Base-by-base conservation (phyloP, 257 asterid species). In the Eustoma russellianum region DNA sequence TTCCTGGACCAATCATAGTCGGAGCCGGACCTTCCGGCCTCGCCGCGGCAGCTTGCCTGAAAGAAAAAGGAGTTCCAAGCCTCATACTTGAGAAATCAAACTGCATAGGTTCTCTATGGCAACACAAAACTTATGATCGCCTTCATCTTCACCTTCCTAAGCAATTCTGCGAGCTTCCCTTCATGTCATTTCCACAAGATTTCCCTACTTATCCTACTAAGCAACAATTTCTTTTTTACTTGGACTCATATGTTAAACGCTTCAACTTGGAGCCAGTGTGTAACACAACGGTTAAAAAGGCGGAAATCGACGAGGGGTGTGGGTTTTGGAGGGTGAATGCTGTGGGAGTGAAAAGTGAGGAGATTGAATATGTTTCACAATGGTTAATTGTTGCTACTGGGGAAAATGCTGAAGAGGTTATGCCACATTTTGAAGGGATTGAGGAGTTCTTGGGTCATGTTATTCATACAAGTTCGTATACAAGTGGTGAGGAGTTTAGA, bases 1-100 rank as follows among this genome's bases (percentile, higher is more conserved):
- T 50, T 2, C 48, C 55, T 9, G 74, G 74, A 1, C 65, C 74
- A 11, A 33, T 68, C 6, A 62, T 68, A 10, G 74, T 74, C 3
- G 80, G 80, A 0, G 77, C 77, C 0, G 80, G 80, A 7, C 80
- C 80, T 7, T 74, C 80, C 5, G 80, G 80, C 15, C 65, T 74
- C 0, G 77, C 77, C 4, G 48, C 67, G 3, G 80, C 77, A 0
- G 80, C 80, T 3, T 71, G 80, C 16, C 65, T 74, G 1, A 70
- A 63, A 61, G 66, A 67, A 9, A 61, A 30, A 28, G 69, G 66
- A 6, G 46, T 74, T 16, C 66, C 74, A 5, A 63, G 72, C 14
- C 28, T 70, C 10, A 61, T 70, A 3, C 55, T 74, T 0, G 77
- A 74, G 11, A 70, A 74, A 54, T 57, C 66, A 6, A 24, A 70